Evolutionary conservation across 352 stramenopile genomes (phyloP).

Genomic region (Pythium angustatum): DNA sequence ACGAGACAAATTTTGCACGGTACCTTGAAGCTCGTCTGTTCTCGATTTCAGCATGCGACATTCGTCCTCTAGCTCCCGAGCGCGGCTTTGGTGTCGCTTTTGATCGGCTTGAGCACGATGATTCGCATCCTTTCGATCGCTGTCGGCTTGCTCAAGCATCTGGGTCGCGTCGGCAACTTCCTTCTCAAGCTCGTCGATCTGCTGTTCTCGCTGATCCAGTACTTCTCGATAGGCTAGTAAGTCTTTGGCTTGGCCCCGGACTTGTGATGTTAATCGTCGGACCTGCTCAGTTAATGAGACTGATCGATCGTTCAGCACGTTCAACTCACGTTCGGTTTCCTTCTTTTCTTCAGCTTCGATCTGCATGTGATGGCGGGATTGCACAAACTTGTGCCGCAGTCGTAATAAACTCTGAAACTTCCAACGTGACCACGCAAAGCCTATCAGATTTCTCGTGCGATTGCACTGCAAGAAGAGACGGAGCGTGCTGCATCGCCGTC

Average conservation of each 20-base stretch:
- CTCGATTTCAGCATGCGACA: not conserved
- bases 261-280: conserved; percentile 29
- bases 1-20: not conserved
- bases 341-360: conserved; percentile 41
- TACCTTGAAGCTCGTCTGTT: not conserved
- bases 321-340: conserved; percentile 45
- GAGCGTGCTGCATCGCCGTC: conserved; percentile 29
- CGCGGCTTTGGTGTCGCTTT: not conserved
- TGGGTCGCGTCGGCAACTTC: conserved; percentile 35
- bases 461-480: conserved; percentile 26
- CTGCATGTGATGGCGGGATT: conserved; percentile 15
- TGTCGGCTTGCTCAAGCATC: conserved; percentile 15
- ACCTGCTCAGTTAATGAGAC: conserved; percentile 48
- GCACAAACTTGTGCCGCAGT: conserved; percentile 24
- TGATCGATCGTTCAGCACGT: conserved; percentile 38
- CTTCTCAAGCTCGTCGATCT: conserved; percentile 30
- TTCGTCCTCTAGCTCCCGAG: conserved; percentile 1
- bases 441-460: conserved; percentile 18
- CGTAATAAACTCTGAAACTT: conserved; percentile 25
- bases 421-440: conserved; percentile 49
- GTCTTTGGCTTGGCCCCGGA: conserved; percentile 33
- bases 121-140: not conserved
- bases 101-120: not conserved
- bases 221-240: conserved; percentile 39
- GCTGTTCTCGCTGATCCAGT: conserved; percentile 36